These are phyloP conservation scores for Penicillium capsulatum DNA, from an alignment of 2,329 filamentous ascomycete species.

Conservation along the genomic window DNA sequence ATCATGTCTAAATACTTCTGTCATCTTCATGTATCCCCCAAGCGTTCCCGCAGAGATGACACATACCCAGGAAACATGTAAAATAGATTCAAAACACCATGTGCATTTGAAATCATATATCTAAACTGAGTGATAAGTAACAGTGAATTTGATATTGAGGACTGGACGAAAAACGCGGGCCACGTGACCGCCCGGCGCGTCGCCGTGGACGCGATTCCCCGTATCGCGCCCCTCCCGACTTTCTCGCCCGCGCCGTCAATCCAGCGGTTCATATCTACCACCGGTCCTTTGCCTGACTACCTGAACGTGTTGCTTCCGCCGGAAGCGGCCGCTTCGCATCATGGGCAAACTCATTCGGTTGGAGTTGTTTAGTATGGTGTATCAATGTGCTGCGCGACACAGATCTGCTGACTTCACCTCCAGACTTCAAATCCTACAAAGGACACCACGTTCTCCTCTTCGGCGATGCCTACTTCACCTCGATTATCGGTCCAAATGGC, in stretches of 20 bases:
- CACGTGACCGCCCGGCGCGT: constrained; percentile 31
- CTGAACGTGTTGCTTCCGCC: constrained; percentile 20
- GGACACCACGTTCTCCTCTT: constrained; percentile 92
- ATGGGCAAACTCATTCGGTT: constrained; percentile 97
- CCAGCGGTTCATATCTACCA: constrained; percentile 14
- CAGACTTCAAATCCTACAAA: constrained; percentile 99
- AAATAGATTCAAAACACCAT: too few relatives aligned
- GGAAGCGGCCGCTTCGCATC: constrained; percentile 39
- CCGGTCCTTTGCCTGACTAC: constrained; percentile 7
- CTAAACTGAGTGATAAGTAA: too few relatives aligned
- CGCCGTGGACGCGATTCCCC: constrained; percentile 20
- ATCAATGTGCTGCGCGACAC: constrained; percentile 4
- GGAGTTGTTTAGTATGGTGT: constrained; percentile 77
- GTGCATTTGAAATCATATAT: too few relatives aligned
- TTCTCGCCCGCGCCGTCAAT: constrained; percentile 9
- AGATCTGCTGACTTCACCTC: constrained; percentile 27
- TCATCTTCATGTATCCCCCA: too few relatives aligned
- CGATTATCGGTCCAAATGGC: constrained; percentile 98
- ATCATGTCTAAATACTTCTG: constrained; percentile 11
- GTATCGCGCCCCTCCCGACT: constrained; percentile 24
- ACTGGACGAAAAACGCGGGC: neutral
- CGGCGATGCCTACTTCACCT: constrained; percentile 97
- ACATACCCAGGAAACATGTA: too few relatives aligned
- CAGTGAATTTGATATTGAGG: too few relatives aligned
- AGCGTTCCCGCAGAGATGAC: neutral